Conservation (phyloP, 768 basidiomycete species). For the Pleurotus djamor region DNA sequence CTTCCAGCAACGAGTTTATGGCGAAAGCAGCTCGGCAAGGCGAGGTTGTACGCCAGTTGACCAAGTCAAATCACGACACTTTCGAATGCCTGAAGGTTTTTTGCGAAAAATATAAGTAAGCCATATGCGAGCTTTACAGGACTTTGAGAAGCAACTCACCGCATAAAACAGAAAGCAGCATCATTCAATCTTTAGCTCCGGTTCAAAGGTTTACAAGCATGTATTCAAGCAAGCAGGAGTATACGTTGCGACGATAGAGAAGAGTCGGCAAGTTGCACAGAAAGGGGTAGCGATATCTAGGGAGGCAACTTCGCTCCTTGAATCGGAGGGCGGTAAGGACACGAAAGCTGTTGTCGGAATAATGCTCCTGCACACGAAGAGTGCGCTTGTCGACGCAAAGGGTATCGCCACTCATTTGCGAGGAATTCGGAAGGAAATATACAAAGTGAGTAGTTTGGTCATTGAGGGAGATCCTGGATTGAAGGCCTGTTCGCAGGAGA, state of each 20-base stretch:
- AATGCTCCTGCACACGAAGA: neutral
- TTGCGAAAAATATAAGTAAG: neutral
- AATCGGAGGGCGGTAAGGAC: neutral
- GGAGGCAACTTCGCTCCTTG: neutral
- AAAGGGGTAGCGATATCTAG: neutral
- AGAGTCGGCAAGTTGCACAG: neutral
- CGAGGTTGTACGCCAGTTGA: neutral
- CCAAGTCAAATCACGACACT: neutral
- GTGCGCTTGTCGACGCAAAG: neutral
- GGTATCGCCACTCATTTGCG: neutral
- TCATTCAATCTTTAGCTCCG: neutral
- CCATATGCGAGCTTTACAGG: neutral
- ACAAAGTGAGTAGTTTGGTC: neutral
- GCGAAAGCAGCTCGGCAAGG: neutral
- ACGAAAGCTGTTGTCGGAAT: neutral
- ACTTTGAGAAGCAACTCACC: neutral
- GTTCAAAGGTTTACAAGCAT: neutral
- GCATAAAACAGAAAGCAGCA: neutral
- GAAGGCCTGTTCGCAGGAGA: neutral
- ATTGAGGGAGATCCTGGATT: no score
- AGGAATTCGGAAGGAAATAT: neutral
- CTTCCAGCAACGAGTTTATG: neutral
- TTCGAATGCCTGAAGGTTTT: slow-evolving; percentile 2
- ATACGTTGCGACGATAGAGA: neutral
- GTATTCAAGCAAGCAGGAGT: neutral